Evolutionary conservation across 1,139 yeast species (phyloP).

Genomic region (Pichia sp.): DNA sequence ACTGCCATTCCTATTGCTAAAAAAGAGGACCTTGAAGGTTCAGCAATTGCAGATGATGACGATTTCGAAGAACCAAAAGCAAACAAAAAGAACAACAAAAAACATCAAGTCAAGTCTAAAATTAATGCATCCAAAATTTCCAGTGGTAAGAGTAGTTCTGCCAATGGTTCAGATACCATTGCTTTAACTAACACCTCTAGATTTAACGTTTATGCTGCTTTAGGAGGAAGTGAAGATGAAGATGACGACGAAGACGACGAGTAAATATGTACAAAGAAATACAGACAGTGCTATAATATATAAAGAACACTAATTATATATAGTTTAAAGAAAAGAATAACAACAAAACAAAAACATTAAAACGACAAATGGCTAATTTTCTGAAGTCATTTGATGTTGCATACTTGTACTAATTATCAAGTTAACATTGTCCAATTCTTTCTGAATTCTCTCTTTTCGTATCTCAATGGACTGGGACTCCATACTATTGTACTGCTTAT

Average conservation of each 20-base stretch:
- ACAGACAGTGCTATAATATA: no score
- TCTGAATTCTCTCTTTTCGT: constrained; percentile 7
- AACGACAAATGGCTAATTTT: no score
- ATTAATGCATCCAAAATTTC: constrained; percentile 71
- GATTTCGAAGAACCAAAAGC: constrained; percentile 15
- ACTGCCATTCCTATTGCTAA: constrained; percentile 31
- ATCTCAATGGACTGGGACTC: constrained; percentile 5
- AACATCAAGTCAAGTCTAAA: constrained; percentile 41
- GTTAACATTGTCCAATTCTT: constrained; percentile 10
- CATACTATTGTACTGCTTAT: constrained; percentile 1
- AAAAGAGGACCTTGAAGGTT: constrained; percentile 26
- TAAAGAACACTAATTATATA: no score
- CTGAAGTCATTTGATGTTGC: no score
- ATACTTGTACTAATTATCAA: constrained; percentile 1
- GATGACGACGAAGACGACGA: constrained; percentile 31
- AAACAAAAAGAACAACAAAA: constrained; percentile 24
- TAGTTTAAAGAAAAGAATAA: no score
- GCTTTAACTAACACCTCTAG: constrained; percentile 57
- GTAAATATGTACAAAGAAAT: background rate
- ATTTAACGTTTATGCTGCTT: constrained; percentile 75
- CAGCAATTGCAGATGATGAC: constrained; percentile 23
- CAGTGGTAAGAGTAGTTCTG: constrained; percentile 54
- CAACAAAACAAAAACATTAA: no score
- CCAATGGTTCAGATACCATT: constrained; percentile 60
- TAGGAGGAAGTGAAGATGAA: constrained; percentile 41